Evolutionary conservation across 805 yeast species (phyloP).

Genomic region (Saturnispora mendoncae): DNA sequence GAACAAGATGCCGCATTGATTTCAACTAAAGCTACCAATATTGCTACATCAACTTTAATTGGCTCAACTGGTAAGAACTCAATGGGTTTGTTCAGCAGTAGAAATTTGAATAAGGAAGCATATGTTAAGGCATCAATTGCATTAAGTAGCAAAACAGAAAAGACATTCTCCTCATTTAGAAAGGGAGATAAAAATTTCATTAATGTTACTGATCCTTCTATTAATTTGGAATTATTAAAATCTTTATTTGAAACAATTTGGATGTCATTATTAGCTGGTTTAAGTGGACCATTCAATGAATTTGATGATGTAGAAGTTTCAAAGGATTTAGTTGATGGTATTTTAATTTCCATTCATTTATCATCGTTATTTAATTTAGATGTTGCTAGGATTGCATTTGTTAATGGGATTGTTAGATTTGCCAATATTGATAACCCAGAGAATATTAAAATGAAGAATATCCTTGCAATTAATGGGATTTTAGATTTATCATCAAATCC

Average conservation of each 20-base stretch:
- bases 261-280: constrained; percentile 95
- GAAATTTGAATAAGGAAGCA: constrained; percentile 69
- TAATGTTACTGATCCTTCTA: constrained; percentile 27
- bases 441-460: constrained; percentile 70
- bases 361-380: constrained; percentile 77
- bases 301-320: constrained; percentile 68
- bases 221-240: constrained; percentile 76
- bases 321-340: constrained; percentile 71
- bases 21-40: constrained; percentile 42
- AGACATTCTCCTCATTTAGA: constrained; percentile 57
- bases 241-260: constrained; percentile 91
- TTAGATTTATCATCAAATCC: constrained; percentile 71
- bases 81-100: constrained; percentile 49
- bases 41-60: constrained; percentile 11
- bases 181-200: constrained; percentile 55
- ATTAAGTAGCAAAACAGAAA: constrained; percentile 82
- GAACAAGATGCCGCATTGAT: constrained; percentile 91
- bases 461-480: constrained; percentile 67
- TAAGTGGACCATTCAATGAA: constrained; percentile 89
- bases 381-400: constrained; percentile 79
- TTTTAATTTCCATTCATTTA: constrained; percentile 71
- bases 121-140: constrained; percentile 89
- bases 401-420: constrained; percentile 84
- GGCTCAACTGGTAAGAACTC: constrained; percentile 25
- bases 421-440: constrained; percentile 70